Evolutionary conservation across 1,284 basidiomycete genomes (phyloP).

Genomic region (Cerioporus squamosus): DNA sequence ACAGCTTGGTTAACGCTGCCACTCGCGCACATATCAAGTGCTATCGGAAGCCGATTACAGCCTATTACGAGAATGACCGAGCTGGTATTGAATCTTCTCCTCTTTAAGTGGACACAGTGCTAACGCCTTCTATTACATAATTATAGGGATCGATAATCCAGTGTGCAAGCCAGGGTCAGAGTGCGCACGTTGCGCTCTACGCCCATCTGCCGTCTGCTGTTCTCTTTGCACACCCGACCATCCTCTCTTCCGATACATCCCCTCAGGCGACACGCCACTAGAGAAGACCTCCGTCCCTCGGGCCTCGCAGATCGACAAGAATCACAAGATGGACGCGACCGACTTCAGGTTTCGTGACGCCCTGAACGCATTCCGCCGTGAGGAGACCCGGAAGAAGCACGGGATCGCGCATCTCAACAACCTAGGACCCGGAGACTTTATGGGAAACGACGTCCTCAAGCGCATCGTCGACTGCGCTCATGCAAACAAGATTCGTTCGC

Average conservation of each 20-base stretch:
- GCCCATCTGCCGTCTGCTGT: constrained; percentile 11
- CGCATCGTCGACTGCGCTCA: constrained; percentile 12
- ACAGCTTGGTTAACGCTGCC: constrained; percentile 12
- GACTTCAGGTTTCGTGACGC: neutral
- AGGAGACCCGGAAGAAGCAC: neutral
- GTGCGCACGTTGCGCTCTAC: constrained; percentile 6
- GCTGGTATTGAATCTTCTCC: neutral
- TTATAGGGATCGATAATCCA: neutral
- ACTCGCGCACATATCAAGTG: neutral
- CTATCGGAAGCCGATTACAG: constrained; percentile 3
- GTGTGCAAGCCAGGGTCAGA: neutral
- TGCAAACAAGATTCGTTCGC: neutral
- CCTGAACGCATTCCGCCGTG: constrained; percentile 1
- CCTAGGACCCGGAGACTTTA: neutral
- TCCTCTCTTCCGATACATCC: neutral
- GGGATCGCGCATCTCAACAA: neutral
- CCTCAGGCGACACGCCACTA: neutral
- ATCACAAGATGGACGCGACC: neutral
- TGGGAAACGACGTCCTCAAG: constrained; percentile 1
- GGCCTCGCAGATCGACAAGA: neutral
- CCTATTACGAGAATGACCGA: constrained; percentile 12
- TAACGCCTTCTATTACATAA: constrained; percentile 1
- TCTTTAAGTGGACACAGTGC: neutral
- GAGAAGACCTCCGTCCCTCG: neutral
- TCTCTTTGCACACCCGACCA: constrained; percentile 5